Conservation (phyloP, 768 basidiomycete genomes). For the Nevesoporus exiguus region DNA sequence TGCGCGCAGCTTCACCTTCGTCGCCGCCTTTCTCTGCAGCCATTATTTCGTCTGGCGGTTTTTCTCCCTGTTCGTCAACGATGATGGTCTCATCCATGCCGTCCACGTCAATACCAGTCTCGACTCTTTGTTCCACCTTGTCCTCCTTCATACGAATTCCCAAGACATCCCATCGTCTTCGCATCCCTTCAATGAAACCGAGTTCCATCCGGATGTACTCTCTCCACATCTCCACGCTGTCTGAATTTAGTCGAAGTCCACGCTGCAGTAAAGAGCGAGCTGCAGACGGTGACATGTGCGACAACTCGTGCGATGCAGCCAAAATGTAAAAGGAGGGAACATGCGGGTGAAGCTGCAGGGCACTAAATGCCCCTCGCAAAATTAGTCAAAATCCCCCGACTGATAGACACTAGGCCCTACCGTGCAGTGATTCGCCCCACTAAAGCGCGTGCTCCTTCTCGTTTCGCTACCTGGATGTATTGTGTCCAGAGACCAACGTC, state of each 20-base stretch:
- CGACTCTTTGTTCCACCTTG: conserved; percentile 19
- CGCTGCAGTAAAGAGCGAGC: conserved; percentile 83
- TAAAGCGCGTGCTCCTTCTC: conserved; percentile 72
- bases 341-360: conserved; percentile 83
- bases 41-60: conserved; percentile 25
- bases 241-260: conserved; percentile 73
- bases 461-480: conserved; percentile 81
- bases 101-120: conserved; percentile 25
- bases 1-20: conserved; percentile 54
- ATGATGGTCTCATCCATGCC: conserved; percentile 9
- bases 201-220: conserved; percentile 92
- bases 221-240: conserved; percentile 75
- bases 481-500: conserved; percentile 88
- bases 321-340: conserved; percentile 77
- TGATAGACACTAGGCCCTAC: conserved; percentile 37
- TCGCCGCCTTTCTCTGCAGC: conserved; percentile 39
- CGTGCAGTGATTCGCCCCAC: conserved; percentile 81
- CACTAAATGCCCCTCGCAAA: conserved; percentile 42
- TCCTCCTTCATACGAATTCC: conserved; percentile 46
- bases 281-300: conserved; percentile 66
- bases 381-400: conserved; percentile 4
- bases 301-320: conserved; percentile 79
- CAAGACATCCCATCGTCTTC: conserved; percentile 75
- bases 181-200: conserved; percentile 75
- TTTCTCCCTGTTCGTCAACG: conserved; percentile 23